phyloP scores from a whole-genome alignment of 371 early-diverging fungal species.

The Mucor lusitanicus region DNA sequence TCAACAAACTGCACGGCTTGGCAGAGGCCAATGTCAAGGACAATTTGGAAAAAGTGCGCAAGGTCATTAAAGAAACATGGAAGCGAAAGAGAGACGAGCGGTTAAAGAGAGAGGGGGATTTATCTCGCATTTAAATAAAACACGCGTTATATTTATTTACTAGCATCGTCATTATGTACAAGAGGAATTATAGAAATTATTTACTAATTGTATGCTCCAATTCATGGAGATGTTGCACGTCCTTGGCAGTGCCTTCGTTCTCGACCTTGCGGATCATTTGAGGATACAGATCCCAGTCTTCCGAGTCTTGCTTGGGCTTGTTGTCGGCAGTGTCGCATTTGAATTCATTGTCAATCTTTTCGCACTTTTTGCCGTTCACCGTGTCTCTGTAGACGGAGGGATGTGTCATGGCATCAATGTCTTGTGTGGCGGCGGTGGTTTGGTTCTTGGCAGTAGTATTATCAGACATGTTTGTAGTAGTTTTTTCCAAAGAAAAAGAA shows the following conservation, averaged over 20 bases:
- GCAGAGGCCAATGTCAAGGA: constrained; percentile 51
- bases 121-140: not conserved
- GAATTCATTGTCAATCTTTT: constrained; percentile 9
- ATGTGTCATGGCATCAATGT: constrained; percentile 19
- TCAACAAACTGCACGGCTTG: constrained; percentile 53
- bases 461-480: not conserved
- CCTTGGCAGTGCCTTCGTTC: constrained; percentile 60
- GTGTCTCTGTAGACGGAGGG: constrained; percentile 22
- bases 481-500: not conserved
- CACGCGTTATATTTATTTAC: not conserved
- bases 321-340: not conserved
- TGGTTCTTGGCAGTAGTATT: not conserved
- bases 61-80: constrained; percentile 48
- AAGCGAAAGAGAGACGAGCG: constrained; percentile 37
- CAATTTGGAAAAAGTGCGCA: constrained; percentile 44
- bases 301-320: not conserved
- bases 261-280: constrained; percentile 38
- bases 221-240: constrained; percentile 33
- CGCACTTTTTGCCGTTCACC: constrained; percentile 7
- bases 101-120: constrained; percentile 1
- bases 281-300: constrained; percentile 49
- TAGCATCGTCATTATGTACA: not conserved
- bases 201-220: constrained; percentile 9
- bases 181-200: not conserved
- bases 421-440: too few species aligned